Evolutionary conservation across 1,284 basidiomycete genomes (phyloP).

Genomic region (Pseudozyma tsukubaensis): DNA sequence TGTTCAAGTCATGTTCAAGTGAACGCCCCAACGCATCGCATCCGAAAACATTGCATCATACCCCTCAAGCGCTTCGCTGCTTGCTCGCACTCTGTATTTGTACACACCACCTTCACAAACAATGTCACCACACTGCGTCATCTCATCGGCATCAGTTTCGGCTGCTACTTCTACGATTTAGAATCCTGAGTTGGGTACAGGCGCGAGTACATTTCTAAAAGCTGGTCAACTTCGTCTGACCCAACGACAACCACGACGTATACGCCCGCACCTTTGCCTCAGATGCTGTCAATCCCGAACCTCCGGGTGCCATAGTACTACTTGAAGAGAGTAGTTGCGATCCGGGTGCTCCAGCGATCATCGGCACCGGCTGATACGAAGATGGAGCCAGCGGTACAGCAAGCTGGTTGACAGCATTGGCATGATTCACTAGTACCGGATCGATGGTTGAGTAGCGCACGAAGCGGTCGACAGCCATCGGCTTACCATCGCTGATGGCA

Average conservation of each 20-base stretch:
- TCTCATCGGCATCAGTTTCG: neutral
- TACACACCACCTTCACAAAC: constrained; percentile 7
- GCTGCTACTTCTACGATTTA: no score
- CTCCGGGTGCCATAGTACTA: neutral
- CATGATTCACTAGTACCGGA: constrained; percentile 40
- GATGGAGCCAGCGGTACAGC: neutral
- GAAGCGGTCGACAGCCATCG: constrained; percentile 22
- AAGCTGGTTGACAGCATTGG: constrained; percentile 29
- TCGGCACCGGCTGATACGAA: constrained; percentile 3
- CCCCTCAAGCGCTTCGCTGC: constrained; percentile 2
- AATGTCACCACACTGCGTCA: constrained; percentile 2
- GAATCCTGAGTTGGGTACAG: no score
- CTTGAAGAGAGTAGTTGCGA: neutral
- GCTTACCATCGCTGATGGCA: constrained; percentile 19
- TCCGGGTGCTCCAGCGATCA: constrained; percentile 5
- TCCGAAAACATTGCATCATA: constrained; percentile 3
- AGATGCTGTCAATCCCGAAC: constrained; percentile 11
- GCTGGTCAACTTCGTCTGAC: constrained; percentile 43
- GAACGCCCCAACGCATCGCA: neutral
- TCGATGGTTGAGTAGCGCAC: constrained; percentile 28
- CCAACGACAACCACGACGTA: constrained; percentile 48
- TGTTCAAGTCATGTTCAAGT: constrained; percentile 62
- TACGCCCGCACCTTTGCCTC: constrained; percentile 54
- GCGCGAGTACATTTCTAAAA: constrained; percentile 7
- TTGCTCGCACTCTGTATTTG: constrained; percentile 21